Evolutionary conservation across 1,284 basidiomycete species (phyloP), one percentile per base, ranked within the genome.

Genomic region (Schizophyllum amplum): DNA sequence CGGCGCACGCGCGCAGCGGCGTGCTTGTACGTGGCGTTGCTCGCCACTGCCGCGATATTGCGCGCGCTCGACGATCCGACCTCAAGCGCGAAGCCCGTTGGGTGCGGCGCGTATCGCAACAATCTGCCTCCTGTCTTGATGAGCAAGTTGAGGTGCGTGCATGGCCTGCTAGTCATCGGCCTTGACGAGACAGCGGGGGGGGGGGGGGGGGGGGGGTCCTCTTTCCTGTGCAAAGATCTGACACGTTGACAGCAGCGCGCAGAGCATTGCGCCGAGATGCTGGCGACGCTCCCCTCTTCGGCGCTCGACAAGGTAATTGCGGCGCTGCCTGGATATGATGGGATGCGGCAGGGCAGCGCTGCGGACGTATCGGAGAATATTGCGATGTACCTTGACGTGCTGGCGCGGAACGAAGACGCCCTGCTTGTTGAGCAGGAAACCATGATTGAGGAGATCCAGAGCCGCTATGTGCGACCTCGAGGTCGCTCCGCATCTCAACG

Each of bases 401-500:
- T 42, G 13, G 33, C 33, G 33, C 33, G 17, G 3, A 17, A 17
- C 13, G 33, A 42, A 17, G 17, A 17, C 7, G 33, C 33, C 3
- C 17, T 17, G 33, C 7, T 42, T 9, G 4, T 42, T 9, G 33
- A 42, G 33, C 13, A 42, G 17, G 33, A 42, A 17, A 17, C 33
- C 17, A 9, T 42, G 13, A 42, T 42, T 42, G 33, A 42, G 3
- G 33, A 42, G 13, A 42, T 42, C 7, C 33, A 42, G 17, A 9
- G 17, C 11, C 33, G 33, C 33, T 17, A 42, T 17, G 33, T 42
- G 17, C 33, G 33, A 17, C 33, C 33, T 52, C 56, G 23, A 55
- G 55, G 54, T n/a, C 63, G 23, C 26, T 59, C 49, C 48, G 24
- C 58, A 49, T 58, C 42, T 42, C 62, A 54, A 26, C 65, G 20